Conservation (phyloP, 1,284 basidiomycete species). For the Apiotrichum sp. region DNA sequence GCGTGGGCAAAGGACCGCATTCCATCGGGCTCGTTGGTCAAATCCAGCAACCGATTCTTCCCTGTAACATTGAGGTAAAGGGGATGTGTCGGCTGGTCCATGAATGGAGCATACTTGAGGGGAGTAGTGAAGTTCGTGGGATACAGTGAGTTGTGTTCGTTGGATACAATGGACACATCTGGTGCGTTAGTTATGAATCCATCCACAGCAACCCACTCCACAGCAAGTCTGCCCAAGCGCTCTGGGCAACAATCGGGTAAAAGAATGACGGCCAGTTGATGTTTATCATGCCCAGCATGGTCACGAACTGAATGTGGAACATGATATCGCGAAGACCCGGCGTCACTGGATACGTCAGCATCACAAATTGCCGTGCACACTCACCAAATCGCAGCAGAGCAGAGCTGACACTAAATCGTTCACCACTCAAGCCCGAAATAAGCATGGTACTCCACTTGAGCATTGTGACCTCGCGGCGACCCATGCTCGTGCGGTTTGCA, state of each 20-base stretch:
- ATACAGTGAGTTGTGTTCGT: constrained; percentile 60
- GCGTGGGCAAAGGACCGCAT: constrained; percentile 72
- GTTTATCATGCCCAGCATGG: constrained; percentile 77
- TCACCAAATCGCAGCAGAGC: constrained; percentile 81
- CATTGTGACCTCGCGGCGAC: constrained; percentile 32
- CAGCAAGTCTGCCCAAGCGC: constrained; percentile 77
- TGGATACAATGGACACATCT: constrained; percentile 65
- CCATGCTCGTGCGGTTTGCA: constrained; percentile 23
- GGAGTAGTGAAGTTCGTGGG: constrained; percentile 57
- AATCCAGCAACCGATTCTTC: constrained; percentile 47
- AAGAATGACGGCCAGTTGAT: constrained; percentile 89
- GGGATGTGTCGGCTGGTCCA: constrained; percentile 62
- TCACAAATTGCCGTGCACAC: constrained; percentile 26
- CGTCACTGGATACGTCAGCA: constrained; percentile 56
- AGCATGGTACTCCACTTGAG: constrained; percentile 70
- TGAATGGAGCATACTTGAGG: constrained; percentile 61
- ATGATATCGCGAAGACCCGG: constrained; percentile 88
- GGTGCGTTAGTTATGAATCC: constrained; percentile 3
- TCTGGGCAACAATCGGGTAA: constrained; percentile 78
- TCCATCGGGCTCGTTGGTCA: constrained; percentile 49
- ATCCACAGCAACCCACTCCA: constrained; percentile 60
- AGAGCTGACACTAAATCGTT: constrained; percentile 73
- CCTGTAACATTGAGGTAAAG: constrained; percentile 65
- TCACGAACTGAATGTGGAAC: constrained; percentile 75
- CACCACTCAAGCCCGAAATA: constrained; percentile 87